Percentiles rank a stretch among this genome's conserved stretches.
phyloP scores from a whole-genome alignment of 2,329 filamentous ascomycete genomes.

The Epichloe gansuensis region DNA sequence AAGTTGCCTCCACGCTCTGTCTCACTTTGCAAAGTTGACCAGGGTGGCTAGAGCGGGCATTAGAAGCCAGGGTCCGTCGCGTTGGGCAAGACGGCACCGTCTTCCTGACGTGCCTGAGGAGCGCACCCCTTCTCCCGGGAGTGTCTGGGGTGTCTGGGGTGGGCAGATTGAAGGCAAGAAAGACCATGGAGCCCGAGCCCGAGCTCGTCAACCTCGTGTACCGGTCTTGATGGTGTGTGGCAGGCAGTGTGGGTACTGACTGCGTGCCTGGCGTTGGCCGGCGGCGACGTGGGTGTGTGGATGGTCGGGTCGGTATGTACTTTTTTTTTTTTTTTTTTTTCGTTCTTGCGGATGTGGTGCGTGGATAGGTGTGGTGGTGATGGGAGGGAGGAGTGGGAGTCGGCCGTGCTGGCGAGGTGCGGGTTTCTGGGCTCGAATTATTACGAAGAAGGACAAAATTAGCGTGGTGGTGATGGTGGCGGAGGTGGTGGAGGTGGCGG shows the following conservation, averaged over 20 bases:
- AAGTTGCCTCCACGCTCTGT: conserved; percentile 28
- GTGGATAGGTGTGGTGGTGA: background rate
- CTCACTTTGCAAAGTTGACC: conserved; percentile 39
- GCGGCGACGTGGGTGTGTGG: conserved; percentile 3
- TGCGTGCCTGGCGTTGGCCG: conserved; percentile 3
- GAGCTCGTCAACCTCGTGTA: background rate
- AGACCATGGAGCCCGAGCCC: conserved; percentile 6
- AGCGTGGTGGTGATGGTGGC: conserved; percentile 1
- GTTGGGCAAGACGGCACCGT: conserved; percentile 8
- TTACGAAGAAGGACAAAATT: background rate
- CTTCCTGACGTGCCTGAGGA: background rate
- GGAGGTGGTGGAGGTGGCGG: background rate
- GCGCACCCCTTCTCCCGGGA: conserved; percentile 5
- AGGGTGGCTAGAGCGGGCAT: conserved; percentile 12
- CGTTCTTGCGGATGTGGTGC: background rate
- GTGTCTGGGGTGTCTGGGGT: conserved; percentile 5
- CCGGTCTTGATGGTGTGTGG: conserved; percentile 1
- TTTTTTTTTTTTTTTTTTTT: background rate
- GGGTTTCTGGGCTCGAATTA: background rate
- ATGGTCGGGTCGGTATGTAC: background rate
- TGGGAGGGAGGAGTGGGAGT: background rate
- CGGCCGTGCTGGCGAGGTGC: background rate
- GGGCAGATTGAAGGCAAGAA: conserved; percentile 7
- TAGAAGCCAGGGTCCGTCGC: conserved; percentile 8
- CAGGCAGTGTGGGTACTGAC: conserved; percentile 4